Conservation (phyloP, 2,329 filamentous ascomycete genomes). For the Xylaria sp. region DNA sequence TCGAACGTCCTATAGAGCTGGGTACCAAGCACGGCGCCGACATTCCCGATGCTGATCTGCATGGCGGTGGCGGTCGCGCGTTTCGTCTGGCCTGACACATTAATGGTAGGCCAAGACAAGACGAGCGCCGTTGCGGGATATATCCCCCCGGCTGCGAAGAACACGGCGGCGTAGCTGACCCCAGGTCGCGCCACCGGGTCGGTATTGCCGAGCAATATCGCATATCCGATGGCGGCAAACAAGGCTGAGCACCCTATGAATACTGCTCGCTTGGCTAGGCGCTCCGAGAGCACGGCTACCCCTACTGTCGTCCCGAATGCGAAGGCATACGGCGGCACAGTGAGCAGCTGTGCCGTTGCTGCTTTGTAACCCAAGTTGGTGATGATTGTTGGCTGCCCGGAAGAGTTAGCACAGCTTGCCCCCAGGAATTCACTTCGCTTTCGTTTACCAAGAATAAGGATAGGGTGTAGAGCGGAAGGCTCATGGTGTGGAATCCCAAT, state of each 20-base stretch:
- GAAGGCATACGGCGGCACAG: constrained; percentile 68
- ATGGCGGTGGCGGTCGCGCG: constrained; percentile 70
- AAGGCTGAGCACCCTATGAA: constrained; percentile 66
- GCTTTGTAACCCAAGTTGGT: constrained; percentile 58
- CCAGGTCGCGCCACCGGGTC: constrained; percentile 55
- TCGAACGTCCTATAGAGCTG: constrained; percentile 69
- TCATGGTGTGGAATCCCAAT: constrained; percentile 74
- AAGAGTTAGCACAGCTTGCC: constrained; percentile 12
- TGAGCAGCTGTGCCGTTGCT: constrained; percentile 61
- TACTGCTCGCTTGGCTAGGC: constrained; percentile 59
- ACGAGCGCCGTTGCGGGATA: constrained; percentile 69
- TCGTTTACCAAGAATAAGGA: constrained; percentile 58
- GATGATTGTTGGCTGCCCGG: constrained; percentile 56
- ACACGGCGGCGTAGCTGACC: constrained; percentile 64
- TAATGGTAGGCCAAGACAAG: constrained; percentile 73
- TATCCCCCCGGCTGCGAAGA: constrained; percentile 70
- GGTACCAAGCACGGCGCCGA: constrained; percentile 71
- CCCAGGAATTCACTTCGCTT: not conserved
- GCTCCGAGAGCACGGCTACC: constrained; percentile 66
- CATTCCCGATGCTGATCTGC: constrained; percentile 74
- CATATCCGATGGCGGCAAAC: constrained; percentile 67
- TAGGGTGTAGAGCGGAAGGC: constrained; percentile 63
- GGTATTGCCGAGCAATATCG: constrained; percentile 60
- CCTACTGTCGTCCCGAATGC: constrained; percentile 64
- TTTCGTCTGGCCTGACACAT: constrained; percentile 74